These are phyloP conservation scores for Pythium chondricola DNA, from an alignment of 352 stramenopile genomes.

Conservation along the genomic window DNA sequence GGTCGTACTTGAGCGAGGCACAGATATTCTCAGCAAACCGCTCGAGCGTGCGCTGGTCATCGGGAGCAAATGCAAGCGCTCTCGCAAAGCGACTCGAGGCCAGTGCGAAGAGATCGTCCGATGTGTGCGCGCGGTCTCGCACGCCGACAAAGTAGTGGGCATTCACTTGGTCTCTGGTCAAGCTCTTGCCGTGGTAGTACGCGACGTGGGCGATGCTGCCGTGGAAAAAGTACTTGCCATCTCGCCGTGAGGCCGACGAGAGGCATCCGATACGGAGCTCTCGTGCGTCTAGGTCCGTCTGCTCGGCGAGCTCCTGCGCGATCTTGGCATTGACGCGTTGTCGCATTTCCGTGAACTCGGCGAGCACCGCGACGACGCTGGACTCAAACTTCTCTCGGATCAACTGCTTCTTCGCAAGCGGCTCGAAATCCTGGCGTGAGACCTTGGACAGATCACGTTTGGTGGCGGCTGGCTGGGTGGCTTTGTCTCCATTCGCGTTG, in stretches of 20 bases:
- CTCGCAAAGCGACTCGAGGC: constrained; percentile 61
- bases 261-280: constrained; percentile 74
- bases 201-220: constrained; percentile 79
- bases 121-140: constrained; percentile 50
- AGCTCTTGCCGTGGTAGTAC: constrained; percentile 57
- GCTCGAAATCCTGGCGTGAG: constrained; percentile 65
- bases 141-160: constrained; percentile 68
- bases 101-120: constrained; percentile 72
- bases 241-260: constrained; percentile 42
- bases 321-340: constrained; percentile 68
- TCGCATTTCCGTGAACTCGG: constrained; percentile 71
- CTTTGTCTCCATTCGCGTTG: neutral
- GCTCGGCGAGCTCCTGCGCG: constrained; percentile 57
- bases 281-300: constrained; percentile 39
- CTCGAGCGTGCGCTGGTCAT: constrained; percentile 60
- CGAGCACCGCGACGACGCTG: constrained; percentile 37
- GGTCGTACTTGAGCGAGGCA: constrained; percentile 71
- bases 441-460: constrained; percentile 68
- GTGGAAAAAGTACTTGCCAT: constrained; percentile 85
- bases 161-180: constrained; percentile 69
- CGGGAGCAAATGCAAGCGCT: constrained; percentile 47
- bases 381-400: constrained; percentile 66
- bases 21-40: constrained; percentile 80
- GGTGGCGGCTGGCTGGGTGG: neutral
- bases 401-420: constrained; percentile 75